phyloP scores from a whole-genome alignment of 129 eudicot species.

The Flaveria bidentis region DNA sequence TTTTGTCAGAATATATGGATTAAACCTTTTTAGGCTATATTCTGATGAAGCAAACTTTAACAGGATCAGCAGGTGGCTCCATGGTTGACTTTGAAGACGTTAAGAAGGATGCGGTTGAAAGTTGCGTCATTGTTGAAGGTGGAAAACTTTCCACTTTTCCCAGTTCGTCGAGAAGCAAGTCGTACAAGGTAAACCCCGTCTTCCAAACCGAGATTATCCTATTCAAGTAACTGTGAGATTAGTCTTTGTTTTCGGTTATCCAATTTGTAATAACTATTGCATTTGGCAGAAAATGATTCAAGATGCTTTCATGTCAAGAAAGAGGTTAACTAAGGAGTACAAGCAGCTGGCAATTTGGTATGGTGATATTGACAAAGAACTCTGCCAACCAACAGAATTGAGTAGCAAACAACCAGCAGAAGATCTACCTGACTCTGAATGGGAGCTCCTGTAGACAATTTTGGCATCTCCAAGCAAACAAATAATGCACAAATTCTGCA shows the following conservation, averaged over 20 bases:
- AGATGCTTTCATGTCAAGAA: slow-evolving; percentile 55
- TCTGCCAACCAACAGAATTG: slow-evolving; percentile 16
- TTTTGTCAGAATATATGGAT: not conserved
- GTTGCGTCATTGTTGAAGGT: slow-evolving; percentile 32
- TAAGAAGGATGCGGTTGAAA: slow-evolving; percentile 42
- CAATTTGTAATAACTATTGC: not conserved
- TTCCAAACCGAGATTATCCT: not conserved
- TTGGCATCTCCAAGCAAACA: not conserved
- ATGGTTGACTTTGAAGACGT: slow-evolving; percentile 32
- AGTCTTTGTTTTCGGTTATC: not conserved
- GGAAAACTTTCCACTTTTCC: slow-evolving; percentile 15
- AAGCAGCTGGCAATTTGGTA: slow-evolving; percentile 50
- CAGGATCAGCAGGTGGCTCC: slow-evolving; percentile 38
- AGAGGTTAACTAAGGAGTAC: slow-evolving; percentile 63
- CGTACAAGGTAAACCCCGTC: slow-evolving; percentile 58
- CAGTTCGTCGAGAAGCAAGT: slow-evolving; percentile 43
- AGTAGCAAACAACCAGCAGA: slow-evolving; percentile 9
- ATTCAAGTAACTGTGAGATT: not conserved
- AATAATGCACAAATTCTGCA: slow-evolving; percentile 25
- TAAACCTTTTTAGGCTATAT: not conserved
- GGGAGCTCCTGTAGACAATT: slow-evolving; percentile 59
- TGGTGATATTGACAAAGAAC: slow-evolving; percentile 52
- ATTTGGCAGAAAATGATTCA: slow-evolving; percentile 49
- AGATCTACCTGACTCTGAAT: slow-evolving; percentile 44
- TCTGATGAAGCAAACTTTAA: slow-evolving; percentile 17